Percentiles rank a stretch among this genome's conserved stretches.
These are phyloP conservation scores for Capronia epimyces DNA, from an alignment of 2,329 filamentous ascomycete species.

Conservation along the genomic window DNA sequence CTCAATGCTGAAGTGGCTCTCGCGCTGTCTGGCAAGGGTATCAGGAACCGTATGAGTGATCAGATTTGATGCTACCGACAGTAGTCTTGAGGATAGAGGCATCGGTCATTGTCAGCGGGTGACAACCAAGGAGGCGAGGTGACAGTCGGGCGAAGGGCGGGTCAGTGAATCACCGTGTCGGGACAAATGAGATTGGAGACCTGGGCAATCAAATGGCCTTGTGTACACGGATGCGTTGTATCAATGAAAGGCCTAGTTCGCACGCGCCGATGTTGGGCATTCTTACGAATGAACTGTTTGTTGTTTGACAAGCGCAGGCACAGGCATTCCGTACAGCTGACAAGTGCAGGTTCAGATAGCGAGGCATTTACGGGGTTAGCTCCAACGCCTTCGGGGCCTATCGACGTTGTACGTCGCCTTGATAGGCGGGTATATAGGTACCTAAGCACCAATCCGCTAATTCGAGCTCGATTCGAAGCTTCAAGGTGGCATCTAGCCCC, in stretches of 20 bases:
- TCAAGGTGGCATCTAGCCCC: too few species aligned
- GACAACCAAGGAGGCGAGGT: conserved; percentile 11
- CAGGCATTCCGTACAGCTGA: conserved; percentile 6
- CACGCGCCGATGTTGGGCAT: not conserved
- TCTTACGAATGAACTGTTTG: not conserved
- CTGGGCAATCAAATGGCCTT: conserved; percentile 1
- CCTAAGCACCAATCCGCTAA: too few species aligned
- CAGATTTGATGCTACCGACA: not conserved
- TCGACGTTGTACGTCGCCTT: too few species aligned
- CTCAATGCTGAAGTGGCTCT: not conserved
- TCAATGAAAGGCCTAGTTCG: conserved; percentile 2
- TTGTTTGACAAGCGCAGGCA: conserved; percentile 11
- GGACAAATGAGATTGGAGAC: conserved; percentile 12
- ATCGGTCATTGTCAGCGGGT: conserved; percentile 4
- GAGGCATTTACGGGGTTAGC: not conserved
- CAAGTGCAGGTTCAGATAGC: conserved; percentile 1
- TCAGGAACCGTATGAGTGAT: not conserved
- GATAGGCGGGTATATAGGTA: too few species aligned
- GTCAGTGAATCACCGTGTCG: not conserved
- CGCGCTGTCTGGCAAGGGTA: not conserved
- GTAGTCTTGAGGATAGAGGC: conserved; percentile 2
- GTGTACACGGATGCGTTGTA: conserved; percentile 10
- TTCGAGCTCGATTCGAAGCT: too few species aligned
- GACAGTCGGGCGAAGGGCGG: conserved; percentile 17
- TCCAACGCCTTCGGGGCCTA: too few species aligned